A percentile compares a stretch with the other conserved stretches of the same genome.
These are phyloP conservation scores for Arabidopsis suecica DNA, from an alignment of 345 rosid species.

Conservation along the genomic window DNA sequence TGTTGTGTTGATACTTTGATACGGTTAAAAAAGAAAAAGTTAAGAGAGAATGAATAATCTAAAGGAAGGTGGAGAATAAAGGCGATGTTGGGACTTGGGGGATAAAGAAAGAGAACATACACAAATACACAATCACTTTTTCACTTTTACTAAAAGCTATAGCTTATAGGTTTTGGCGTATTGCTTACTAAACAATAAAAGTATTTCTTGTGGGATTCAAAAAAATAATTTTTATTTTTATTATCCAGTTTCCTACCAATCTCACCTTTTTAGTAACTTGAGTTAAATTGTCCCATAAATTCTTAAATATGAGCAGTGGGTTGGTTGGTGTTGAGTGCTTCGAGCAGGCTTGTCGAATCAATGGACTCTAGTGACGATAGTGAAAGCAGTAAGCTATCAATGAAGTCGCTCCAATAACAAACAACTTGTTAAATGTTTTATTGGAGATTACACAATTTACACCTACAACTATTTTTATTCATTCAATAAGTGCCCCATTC, in stretches of 20 bases:
- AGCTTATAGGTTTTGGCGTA: constrained; percentile 22
- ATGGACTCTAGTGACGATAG: not conserved
- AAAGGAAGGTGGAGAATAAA: constrained; percentile 18
- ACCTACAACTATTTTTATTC: not conserved
- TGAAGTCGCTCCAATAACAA: constrained; percentile 1
- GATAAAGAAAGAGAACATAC: constrained; percentile 6
- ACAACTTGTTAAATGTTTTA: not conserved
- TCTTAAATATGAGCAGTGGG: constrained; percentile 31
- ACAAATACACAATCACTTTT: constrained; percentile 1
- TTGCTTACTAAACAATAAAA: not conserved
- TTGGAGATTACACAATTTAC: not conserved
- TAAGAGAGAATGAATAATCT: not conserved
- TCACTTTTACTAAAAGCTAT: constrained; percentile 5
- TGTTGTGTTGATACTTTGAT: not conserved
- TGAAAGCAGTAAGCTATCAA: constrained; percentile 10
- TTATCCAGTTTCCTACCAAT: constrained; percentile 22
- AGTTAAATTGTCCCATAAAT: constrained; percentile 12
- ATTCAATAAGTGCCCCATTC: not conserved
- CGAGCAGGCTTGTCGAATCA: constrained; percentile 18
- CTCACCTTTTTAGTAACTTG: not conserved
- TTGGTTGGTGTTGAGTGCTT: constrained; percentile 32
- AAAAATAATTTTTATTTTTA: constrained; percentile 17
- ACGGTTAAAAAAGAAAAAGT: not conserved
- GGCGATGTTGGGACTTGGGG: constrained; percentile 26
- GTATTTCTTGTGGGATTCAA: not conserved